Percentiles rank a stretch among this genome's conserved stretches.
Evolutionary conservation across 208 protist genomes (phyloP).

Genomic region (Leptomonas pyrrhocoris): DNA sequence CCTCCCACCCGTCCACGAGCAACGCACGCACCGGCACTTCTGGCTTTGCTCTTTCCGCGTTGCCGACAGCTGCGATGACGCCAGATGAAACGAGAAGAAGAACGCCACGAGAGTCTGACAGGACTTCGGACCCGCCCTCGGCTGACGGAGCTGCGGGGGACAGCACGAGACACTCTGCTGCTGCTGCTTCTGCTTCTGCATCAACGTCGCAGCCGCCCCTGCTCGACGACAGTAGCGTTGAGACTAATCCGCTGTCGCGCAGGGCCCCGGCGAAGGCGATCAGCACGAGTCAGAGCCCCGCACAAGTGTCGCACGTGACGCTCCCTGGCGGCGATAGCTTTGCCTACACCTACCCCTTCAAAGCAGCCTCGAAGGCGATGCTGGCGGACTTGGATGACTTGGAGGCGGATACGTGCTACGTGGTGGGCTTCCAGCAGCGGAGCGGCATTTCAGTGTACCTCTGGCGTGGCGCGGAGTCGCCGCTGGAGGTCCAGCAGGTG

Average conservation of each 20-base stretch:
- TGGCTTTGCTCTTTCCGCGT: no score
- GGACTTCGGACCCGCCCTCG: no score
- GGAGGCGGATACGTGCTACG: conserved; percentile 53
- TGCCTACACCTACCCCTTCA: conserved; percentile 57
- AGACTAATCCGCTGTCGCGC: background rate
- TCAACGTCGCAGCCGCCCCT: no score
- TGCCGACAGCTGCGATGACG: no score
- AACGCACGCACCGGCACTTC: no score
- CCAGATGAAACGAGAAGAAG: no score
- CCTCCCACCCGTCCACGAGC: no score
- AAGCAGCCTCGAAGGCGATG: conserved; percentile 17
- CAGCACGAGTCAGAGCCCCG: background rate
- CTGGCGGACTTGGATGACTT: conserved; percentile 64
- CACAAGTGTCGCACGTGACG: background rate
- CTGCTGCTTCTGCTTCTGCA: no score
- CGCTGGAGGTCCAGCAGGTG: conserved; percentile 32
- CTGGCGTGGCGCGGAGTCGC: conserved; percentile 50
- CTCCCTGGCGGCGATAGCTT: conserved; percentile 27
- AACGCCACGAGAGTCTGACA: no score
- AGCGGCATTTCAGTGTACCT: conserved; percentile 44
- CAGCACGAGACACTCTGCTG: no score
- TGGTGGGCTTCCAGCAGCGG: conserved; percentile 45
- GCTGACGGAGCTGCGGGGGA: no score
- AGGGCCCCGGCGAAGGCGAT: background rate
- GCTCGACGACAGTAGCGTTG: no score